These are phyloP conservation scores for Candida sphagnicola DNA, from an alignment of 805 yeast species.

Conservation along the genomic window DNA sequence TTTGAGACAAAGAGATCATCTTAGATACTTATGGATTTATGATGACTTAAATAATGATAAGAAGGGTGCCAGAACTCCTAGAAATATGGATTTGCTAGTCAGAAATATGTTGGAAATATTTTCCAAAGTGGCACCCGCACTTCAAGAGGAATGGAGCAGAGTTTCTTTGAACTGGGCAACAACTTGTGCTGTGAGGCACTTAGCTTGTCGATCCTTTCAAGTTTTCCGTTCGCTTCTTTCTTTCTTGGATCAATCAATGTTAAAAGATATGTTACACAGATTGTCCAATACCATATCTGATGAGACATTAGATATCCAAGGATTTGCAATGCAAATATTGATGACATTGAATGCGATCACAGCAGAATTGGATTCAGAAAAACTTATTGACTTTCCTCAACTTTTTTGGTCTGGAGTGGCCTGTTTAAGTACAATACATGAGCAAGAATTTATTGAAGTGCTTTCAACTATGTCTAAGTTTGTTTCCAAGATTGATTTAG, in stretches of 20 bases:
- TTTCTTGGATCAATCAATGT: slow-evolving; percentile 79
- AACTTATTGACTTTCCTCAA: slow-evolving; percentile 84
- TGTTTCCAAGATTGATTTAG: slow-evolving; percentile 80
- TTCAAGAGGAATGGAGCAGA: slow-evolving; percentile 83
- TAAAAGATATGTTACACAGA: slow-evolving; percentile 90
- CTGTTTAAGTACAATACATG: slow-evolving; percentile 83
- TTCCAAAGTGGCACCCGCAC: slow-evolving; percentile 38
- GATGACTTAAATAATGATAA: slow-evolving; percentile 78
- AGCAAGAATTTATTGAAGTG: slow-evolving; percentile 87
- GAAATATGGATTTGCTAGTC: slow-evolving; percentile 73
- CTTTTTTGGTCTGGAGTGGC: slow-evolving; percentile 95
- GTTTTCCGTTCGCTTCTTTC: slow-evolving; percentile 81
- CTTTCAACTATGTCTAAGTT: slow-evolving; percentile 78
- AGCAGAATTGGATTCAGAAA: slow-evolving; percentile 75
- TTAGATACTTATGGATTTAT: slow-evolving; percentile 66
- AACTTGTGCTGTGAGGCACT: slow-evolving; percentile 92
- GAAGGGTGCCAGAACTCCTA: slow-evolving; percentile 77
- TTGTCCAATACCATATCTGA: slow-evolving; percentile 91
- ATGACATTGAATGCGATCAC: slow-evolving; percentile 94
- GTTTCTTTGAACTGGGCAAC: slow-evolving; percentile 92
- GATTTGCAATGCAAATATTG: slow-evolving; percentile 93
- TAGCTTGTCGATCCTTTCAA: slow-evolving; percentile 96
- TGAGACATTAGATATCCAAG: slow-evolving; percentile 84
- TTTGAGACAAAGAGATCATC: slow-evolving; percentile 49
- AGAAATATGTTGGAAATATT: slow-evolving; percentile 61